Evolutionary conservation across 2,329 filamentous ascomycete species (phyloP).

Genomic region (Aureobasidium sp.): DNA sequence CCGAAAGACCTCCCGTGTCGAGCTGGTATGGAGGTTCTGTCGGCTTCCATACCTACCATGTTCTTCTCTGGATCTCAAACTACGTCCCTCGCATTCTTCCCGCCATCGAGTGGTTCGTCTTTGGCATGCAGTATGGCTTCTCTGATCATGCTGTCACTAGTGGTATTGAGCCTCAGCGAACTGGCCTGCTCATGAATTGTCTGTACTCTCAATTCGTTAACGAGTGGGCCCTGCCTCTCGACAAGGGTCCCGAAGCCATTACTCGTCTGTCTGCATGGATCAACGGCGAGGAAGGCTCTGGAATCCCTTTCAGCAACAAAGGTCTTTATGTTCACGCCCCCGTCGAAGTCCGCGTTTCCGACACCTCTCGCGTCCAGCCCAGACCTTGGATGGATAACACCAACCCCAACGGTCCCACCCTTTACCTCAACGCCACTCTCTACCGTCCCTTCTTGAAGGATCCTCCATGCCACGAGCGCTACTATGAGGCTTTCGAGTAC

Average conservation of each 20-base stretch:
- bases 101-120: slow-evolving; percentile 91
- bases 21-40: slow-evolving; percentile 77
- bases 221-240: slow-evolving; percentile 89
- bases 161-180: slow-evolving; percentile 73
- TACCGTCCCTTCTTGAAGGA: slow-evolving; percentile 76
- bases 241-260: slow-evolving; percentile 80
- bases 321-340: slow-evolving; percentile 83
- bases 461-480: slow-evolving; percentile 66
- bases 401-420: slow-evolving; percentile 58
- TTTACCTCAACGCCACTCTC: slow-evolving; percentile 86
- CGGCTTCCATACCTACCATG: slow-evolving; percentile 88
- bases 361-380: slow-evolving; percentile 51
- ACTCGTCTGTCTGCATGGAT: slow-evolving; percentile 80
- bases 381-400: slow-evolving; percentile 70
- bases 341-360: slow-evolving; percentile 79
- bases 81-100: slow-evolving; percentile 74
- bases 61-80: slow-evolving; percentile 73
- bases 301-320: slow-evolving; percentile 73
- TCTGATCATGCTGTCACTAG: slow-evolving; percentile 57
- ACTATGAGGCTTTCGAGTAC: slow-evolving; percentile 87
- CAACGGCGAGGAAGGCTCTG: slow-evolving; percentile 59
- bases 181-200: slow-evolving; percentile 90
- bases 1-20: slow-evolving; percentile 50
- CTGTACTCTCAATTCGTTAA: slow-evolving; percentile 98
- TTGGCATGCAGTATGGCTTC: slow-evolving; percentile 97